These are phyloP conservation scores for Dendryphion nanum DNA, from an alignment of 2,329 filamentous ascomycete species.

Conservation along the genomic window DNA sequence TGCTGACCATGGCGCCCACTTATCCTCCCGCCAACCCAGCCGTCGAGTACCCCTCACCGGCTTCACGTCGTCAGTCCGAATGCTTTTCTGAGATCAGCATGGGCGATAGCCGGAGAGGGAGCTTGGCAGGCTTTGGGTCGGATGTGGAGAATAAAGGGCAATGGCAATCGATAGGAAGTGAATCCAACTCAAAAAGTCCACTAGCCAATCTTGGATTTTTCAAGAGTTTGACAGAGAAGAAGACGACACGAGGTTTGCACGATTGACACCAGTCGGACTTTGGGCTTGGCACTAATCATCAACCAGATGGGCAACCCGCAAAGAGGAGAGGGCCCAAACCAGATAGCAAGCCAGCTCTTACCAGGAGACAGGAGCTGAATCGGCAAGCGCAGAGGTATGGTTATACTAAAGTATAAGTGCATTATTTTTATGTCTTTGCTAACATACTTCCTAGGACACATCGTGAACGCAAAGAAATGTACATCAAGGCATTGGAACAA, in stretches of 20 bases:
- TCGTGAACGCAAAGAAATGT: conserved; percentile 92
- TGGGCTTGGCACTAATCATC: background rate
- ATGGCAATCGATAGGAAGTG: conserved; percentile 37
- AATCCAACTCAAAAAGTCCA: conserved; percentile 35
- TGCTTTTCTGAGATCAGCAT: conserved; percentile 29
- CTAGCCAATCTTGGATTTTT: conserved; percentile 52
- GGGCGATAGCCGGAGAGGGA: conserved; percentile 27
- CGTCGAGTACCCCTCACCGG: conserved; percentile 35
- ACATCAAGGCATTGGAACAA: conserved; percentile 90
- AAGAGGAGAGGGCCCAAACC: conserved; percentile 95
- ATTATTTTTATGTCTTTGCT: no score
- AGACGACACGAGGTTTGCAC: conserved; percentile 68
- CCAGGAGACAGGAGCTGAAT: conserved; percentile 88
- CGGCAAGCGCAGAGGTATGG: conserved; percentile 89
- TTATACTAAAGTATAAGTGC: no score
- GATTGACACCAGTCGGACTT: background rate
- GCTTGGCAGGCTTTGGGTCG: conserved; percentile 35
- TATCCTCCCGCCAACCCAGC: conserved; percentile 34
- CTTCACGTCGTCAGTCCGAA: conserved; percentile 31
- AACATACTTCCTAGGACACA: conserved; percentile 67
- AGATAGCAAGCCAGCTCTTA: conserved; percentile 91
- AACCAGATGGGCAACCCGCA: conserved; percentile 73
- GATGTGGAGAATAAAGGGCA: conserved; percentile 38
- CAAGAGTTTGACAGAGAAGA: conserved; percentile 63
- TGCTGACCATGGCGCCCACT: conserved; percentile 36